phyloP scores from a whole-genome alignment of 371 early-diverging fungal genomes.

The Batrachochytrium dendrobatidis region DNA sequence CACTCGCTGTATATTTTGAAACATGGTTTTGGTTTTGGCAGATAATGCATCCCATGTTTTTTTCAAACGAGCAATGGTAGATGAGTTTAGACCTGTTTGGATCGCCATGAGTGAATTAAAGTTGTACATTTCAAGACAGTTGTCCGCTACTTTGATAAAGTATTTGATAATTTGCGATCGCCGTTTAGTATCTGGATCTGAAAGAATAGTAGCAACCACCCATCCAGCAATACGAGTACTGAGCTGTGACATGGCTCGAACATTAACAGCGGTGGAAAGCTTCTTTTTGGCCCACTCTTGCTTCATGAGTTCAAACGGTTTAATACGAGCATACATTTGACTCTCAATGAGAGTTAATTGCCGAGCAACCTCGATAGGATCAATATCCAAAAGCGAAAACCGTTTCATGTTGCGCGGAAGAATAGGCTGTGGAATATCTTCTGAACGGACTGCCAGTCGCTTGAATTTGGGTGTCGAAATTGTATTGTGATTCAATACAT shows the following conservation, averaged over 20 bases:
- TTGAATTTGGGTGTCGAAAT: not conserved
- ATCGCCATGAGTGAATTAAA: slow-evolving; percentile 76
- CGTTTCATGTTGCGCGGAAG: slow-evolving; percentile 22
- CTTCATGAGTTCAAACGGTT: slow-evolving; percentile 76
- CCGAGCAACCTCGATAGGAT: slow-evolving; percentile 83
- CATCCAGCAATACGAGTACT: slow-evolving; percentile 67
- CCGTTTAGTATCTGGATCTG: slow-evolving; percentile 70
- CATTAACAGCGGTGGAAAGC: slow-evolving; percentile 20
- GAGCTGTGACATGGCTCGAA: slow-evolving; percentile 47
- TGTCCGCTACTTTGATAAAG: slow-evolving; percentile 67
- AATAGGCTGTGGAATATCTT: slow-evolving; percentile 21
- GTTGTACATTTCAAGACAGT: slow-evolving; percentile 61
- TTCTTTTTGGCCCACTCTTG: slow-evolving; percentile 72
- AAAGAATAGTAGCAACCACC: slow-evolving; percentile 78
- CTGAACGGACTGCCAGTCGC: not conserved
- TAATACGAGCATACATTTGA: slow-evolving; percentile 67
- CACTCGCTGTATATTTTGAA: slow-evolving; percentile 44
- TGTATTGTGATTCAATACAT: not conserved
- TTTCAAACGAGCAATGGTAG: slow-evolving; percentile 64
- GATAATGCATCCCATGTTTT: slow-evolving; percentile 57
- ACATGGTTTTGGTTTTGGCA: slow-evolving; percentile 15
- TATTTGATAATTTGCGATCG: slow-evolving; percentile 67
- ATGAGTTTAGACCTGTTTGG: slow-evolving; percentile 65
- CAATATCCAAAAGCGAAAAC: slow-evolving; percentile 64
- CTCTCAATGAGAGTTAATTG: slow-evolving; percentile 85